Percentiles rank a stretch among this genome's conserved stretches.
These are phyloP conservation scores for Trametes sp. DNA, from an alignment of 1,284 basidiomycete genomes.

Conservation along the genomic window DNA sequence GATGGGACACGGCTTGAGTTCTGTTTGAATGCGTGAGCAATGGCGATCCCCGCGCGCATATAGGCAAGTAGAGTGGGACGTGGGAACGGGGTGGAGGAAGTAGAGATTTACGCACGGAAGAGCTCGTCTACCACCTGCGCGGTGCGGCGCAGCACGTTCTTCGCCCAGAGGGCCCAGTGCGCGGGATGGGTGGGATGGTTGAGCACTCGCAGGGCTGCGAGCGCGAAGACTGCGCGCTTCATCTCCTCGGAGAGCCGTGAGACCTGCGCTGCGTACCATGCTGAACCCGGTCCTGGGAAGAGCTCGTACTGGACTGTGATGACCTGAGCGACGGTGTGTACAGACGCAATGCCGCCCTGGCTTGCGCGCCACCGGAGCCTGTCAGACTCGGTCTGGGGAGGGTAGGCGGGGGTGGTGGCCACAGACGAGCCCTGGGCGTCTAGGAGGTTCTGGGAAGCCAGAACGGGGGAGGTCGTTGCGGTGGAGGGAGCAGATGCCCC, in stretches of 20 bases:
- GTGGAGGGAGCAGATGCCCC: constrained; percentile 14
- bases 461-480: constrained; percentile 18
- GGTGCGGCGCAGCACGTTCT: constrained; percentile 29
- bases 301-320: constrained; percentile 28
- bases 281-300: constrained; percentile 23
- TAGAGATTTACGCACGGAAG: constrained; percentile 30
- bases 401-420: neutral
- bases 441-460: constrained; percentile 11
- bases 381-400: constrained; percentile 8
- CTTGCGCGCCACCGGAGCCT: constrained; percentile 25
- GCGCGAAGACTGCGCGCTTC: constrained; percentile 34
- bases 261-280: constrained; percentile 22
- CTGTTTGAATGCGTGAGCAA: constrained; percentile 21
- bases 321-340: constrained; percentile 23
- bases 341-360: constrained; percentile 28
- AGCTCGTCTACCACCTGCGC: constrained; percentile 34
- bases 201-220: constrained; percentile 38
- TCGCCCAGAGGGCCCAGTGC: constrained; percentile 38
- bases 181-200: constrained; percentile 33
- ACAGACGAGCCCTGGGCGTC: constrained; percentile 7
- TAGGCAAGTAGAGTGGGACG: neutral
- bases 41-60: neutral
- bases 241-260: constrained; percentile 26
- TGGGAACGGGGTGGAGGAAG: neutral
- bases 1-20: constrained; percentile 35